Evolutionary conservation across 2,329 filamentous ascomycete genomes (phyloP).

Genomic region (Beauveria pseudobassiana): DNA sequence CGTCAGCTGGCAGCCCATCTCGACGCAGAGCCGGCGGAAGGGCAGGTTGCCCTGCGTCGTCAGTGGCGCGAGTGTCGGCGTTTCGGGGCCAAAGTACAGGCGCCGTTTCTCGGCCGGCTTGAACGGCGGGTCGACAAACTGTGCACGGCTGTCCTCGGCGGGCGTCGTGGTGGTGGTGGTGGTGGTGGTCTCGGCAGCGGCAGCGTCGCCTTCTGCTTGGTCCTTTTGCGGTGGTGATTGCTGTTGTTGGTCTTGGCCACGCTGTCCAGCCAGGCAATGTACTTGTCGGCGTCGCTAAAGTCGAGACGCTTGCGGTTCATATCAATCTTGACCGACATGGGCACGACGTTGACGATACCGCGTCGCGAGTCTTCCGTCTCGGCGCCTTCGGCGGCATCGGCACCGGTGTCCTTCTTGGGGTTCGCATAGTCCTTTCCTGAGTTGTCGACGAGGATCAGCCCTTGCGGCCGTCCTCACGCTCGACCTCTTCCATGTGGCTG

Average conservation of each 20-base stretch:
- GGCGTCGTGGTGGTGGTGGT: constrained; percentile 27
- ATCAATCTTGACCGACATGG: constrained; percentile 61
- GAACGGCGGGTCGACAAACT: constrained; percentile 79
- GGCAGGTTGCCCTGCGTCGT: constrained; percentile 98
- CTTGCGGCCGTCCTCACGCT: constrained; percentile 69
- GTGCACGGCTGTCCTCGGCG: constrained; percentile 66
- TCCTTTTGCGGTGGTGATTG: constrained; percentile 35
- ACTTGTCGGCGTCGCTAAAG: constrained; percentile 67
- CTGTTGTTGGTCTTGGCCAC: constrained; percentile 38
- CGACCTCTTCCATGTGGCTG: constrained; percentile 78
- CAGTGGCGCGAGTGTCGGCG: constrained; percentile 84
- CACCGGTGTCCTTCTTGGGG: constrained; percentile 12
- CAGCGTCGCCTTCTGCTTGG: constrained; percentile 18
- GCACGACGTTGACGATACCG: constrained; percentile 70
- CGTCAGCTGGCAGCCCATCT: constrained; percentile 83
- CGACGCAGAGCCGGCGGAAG: constrained; percentile 82
- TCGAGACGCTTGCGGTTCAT: constrained; percentile 65
- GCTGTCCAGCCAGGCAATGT: constrained; percentile 69
- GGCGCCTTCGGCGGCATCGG: constrained; percentile 26
- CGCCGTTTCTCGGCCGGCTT: constrained; percentile 87
- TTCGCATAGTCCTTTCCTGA: constrained; percentile 12
- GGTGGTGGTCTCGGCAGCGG: constrained; percentile 24
- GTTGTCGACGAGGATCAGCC: constrained; percentile 60
- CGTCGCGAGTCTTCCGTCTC: constrained; percentile 46
- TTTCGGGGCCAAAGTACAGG: constrained; percentile 90